These are phyloP conservation scores for Umbilicus rupestris DNA, from an alignment of 164 flowering plant species.

Conservation along the genomic window DNA sequence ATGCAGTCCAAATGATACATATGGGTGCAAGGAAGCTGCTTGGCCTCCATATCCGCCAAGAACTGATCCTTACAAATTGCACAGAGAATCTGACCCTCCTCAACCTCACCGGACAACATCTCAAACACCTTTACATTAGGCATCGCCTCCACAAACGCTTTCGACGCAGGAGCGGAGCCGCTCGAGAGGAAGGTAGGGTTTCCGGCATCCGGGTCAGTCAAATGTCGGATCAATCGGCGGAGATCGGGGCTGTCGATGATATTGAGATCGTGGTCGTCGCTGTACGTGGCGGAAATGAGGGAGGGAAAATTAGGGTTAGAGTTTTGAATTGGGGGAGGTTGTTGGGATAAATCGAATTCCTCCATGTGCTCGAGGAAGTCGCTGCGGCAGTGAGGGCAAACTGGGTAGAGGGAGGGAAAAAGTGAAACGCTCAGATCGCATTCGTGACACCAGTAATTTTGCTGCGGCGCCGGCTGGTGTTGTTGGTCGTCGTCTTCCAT, in stretches of 20 bases:
- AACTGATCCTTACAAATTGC: constrained; percentile 63
- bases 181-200: constrained; percentile 3
- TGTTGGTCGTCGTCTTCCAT: not conserved
- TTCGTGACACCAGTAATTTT: constrained; percentile 58
- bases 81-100: constrained; percentile 25
- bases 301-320: constrained; percentile 7
- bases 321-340: constrained; percentile 11
- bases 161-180: constrained; percentile 24
- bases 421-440: constrained; percentile 60
- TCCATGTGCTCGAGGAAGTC: constrained; percentile 54
- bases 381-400: constrained; percentile 44
- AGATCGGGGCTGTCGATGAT: constrained; percentile 29
- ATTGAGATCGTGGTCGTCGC: constrained; percentile 16
- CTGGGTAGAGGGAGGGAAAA: constrained; percentile 21
- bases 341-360: not conserved
- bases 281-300: not conserved
- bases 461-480: constrained; percentile 9
- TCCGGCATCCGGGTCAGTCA: constrained; percentile 20
- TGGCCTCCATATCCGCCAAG: constrained; percentile 31
- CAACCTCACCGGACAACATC: not conserved
- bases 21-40: constrained; percentile 59
- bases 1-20: constrained; percentile 59
- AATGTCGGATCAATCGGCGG: constrained; percentile 37
- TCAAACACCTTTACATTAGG: constrained; percentile 37
- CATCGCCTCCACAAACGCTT: constrained; percentile 27